Evolutionary conservation across 257 asterid genomes (phyloP).

Genomic region (Schizonepeta tenuifolia): DNA sequence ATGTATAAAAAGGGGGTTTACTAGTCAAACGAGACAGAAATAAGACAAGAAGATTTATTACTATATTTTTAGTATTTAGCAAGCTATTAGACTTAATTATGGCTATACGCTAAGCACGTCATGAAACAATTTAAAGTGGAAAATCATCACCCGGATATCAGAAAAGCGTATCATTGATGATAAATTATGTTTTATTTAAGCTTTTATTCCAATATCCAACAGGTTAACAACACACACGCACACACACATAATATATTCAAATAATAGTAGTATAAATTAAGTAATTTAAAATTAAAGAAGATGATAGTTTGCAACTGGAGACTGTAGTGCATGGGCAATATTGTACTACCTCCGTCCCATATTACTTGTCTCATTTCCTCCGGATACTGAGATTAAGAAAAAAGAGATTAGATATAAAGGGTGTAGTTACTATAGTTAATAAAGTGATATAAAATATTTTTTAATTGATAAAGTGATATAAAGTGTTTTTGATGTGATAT

Average conservation of each 20-base stretch:
- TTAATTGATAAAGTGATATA: too few relatives aligned
- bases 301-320: not conserved
- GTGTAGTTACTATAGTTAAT: too few relatives aligned
- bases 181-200: not conserved
- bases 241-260: too few relatives aligned
- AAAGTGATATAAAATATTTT: too few relatives aligned
- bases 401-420: too few relatives aligned
- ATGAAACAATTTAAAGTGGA: not conserved
- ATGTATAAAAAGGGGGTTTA: not conserved
- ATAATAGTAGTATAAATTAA: too few relatives aligned
- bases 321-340: not conserved
- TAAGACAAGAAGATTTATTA: not conserved
- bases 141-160: not conserved
- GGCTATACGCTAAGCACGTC: not conserved
- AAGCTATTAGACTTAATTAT: not conserved
- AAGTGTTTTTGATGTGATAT: too few relatives aligned
- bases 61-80: not conserved
- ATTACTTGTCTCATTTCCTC: too few relatives aligned
- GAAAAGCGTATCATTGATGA: not conserved
- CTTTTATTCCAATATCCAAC: not conserved
- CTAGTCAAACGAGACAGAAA: slow-evolving; percentile 1
- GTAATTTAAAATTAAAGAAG: too few relatives aligned
- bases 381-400: too few relatives aligned
- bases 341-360: too few relatives aligned
- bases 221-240: too few relatives aligned